Conservation (phyloP, 2,329 filamentous ascomycete species). For the Ascochyta koolunga region DNA sequence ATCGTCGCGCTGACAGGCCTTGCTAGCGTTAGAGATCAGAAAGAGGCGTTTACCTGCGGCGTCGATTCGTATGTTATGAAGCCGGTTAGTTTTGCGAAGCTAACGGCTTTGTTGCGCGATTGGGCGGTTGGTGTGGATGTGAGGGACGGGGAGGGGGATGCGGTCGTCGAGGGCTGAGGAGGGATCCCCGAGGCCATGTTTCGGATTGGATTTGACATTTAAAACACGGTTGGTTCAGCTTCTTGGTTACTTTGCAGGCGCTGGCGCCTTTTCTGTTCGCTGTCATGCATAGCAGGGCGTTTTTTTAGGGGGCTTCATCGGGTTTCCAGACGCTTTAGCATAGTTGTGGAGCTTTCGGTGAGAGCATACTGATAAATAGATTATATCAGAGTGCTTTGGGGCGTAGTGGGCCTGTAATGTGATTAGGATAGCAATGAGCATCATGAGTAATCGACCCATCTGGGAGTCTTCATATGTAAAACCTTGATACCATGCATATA, state of each 20-base stretch:
- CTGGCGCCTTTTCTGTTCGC: neutral
- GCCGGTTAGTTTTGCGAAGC: slow-evolving; percentile 28
- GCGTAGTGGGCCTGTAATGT: no score
- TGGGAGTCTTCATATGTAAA: no score
- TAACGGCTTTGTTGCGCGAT: slow-evolving; percentile 10
- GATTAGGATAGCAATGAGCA: no score
- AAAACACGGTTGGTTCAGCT: no score
- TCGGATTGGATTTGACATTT: neutral
- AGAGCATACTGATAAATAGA: no score
- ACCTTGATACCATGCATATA: no score
- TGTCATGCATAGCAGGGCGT: neutral
- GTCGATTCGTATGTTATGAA: slow-evolving; percentile 34
- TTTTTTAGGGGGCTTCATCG: neutral
- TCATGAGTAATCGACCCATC: no score
- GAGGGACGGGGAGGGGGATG: neutral
- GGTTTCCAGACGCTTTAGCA: no score
- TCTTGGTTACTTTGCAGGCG: neutral
- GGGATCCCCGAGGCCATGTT: neutral
- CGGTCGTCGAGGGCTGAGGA: neutral
- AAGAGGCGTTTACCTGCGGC: slow-evolving; percentile 26
- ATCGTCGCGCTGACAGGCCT: slow-evolving; percentile 32
- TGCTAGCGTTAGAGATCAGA: slow-evolving; percentile 21
- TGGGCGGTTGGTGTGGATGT: no score
- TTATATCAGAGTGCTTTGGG: no score
- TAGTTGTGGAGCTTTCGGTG: no score